Conservation (phyloP, 768 basidiomycete species). For the Leccinum broughii region DNA sequence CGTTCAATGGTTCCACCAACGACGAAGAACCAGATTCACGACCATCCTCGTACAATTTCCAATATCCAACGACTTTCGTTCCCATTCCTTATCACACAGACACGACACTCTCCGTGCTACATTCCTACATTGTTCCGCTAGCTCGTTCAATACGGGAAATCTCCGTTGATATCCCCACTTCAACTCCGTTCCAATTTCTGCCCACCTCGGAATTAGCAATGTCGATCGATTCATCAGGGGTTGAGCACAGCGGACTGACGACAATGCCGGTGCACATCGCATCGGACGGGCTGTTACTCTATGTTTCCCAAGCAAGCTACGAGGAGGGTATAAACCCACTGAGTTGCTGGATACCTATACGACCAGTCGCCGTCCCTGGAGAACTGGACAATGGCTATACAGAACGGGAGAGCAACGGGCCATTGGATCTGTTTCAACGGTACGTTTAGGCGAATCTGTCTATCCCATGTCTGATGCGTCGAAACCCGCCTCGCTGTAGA, state of each 20-base stretch:
- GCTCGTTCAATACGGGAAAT: slow-evolving; percentile 53
- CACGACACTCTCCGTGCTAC: slow-evolving; percentile 51
- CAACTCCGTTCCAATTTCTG: slow-evolving; percentile 17
- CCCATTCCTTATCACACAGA: slow-evolving; percentile 72
- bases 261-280: slow-evolving; percentile 38
- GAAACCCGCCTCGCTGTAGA: slow-evolving; percentile 9
- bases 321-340: slow-evolving; percentile 78
- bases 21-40: slow-evolving; percentile 9
- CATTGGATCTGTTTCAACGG: slow-evolving; percentile 36
- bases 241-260: slow-evolving; percentile 13
- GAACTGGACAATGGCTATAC: slow-evolving; percentile 6
- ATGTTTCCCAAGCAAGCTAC: slow-evolving; percentile 76
- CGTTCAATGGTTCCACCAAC: slow-evolving; percentile 22
- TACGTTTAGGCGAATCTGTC: slow-evolving; percentile 14
- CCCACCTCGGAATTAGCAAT: slow-evolving; percentile 37
- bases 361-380: slow-evolving; percentile 12
- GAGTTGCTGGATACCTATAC: slow-evolving; percentile 74
- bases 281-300: slow-evolving; percentile 76
- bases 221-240: slow-evolving; percentile 47
- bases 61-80: slow-evolving; percentile 69
- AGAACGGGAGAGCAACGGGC: slow-evolving; percentile 8
- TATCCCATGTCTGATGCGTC: not conserved
- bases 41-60: slow-evolving; percentile 51
- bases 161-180: slow-evolving; percentile 42
- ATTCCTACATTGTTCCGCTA: slow-evolving; percentile 49